phyloP scores from a whole-genome alignment of 306 rosid genomes.

The Morella rubra region DNA sequence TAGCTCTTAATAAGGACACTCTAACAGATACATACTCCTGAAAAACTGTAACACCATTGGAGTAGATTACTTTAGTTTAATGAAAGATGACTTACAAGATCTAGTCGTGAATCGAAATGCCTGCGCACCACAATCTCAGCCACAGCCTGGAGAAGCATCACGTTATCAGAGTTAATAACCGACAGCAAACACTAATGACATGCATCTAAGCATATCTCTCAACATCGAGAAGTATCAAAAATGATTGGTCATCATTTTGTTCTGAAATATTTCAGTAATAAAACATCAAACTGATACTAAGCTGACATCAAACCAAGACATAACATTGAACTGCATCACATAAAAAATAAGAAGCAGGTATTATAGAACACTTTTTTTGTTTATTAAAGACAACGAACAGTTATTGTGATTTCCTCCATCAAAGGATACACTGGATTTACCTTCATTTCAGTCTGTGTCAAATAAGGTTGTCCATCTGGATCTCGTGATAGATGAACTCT shows the following conservation, averaged over 20 bases:
- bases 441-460: conserved; percentile 94
- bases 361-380: not conserved
- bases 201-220: conserved; percentile 1
- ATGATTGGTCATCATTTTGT: not conserved
- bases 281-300: not conserved
- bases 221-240: conserved; percentile 3
- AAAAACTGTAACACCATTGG: not conserved
- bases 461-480: conserved; percentile 87
- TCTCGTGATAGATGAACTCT: conserved; percentile 86
- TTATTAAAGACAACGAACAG: not conserved
- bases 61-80: conserved; percentile 7
- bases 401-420: not conserved
- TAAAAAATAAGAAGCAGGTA: not conserved
- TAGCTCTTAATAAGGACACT: not conserved
- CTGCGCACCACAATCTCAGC: conserved; percentile 53
- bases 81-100: conserved; percentile 53
- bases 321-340: not conserved
- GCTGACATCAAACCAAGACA: not conserved
- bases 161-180: conserved; percentile 9
- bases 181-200: conserved; percentile 4
- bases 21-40: not conserved
- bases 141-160: conserved; percentile 68
- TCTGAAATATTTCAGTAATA: not conserved
- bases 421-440: conserved; percentile 36
- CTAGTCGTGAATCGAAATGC: conserved; percentile 56